Conservation (phyloP, 345 rosid species). For the Lenwebbia sp. region DNA sequence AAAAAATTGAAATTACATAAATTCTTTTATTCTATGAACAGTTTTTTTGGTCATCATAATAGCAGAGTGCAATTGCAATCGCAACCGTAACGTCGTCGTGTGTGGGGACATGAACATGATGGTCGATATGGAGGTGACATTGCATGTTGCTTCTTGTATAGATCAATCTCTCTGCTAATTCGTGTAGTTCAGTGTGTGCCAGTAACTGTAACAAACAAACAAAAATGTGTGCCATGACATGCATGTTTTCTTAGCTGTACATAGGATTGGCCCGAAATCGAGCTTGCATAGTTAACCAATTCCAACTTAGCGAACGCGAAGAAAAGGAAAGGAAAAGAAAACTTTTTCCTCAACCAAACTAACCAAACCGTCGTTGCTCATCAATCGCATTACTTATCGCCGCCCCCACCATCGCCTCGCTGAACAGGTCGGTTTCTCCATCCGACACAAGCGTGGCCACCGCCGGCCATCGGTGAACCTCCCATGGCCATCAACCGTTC, state of each 20-base stretch:
- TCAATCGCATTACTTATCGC: neutral
- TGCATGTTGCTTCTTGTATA: neutral
- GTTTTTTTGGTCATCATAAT: neutral
- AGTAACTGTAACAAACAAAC: no score
- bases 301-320: neutral
- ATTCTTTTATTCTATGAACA: slow-evolving; percentile 7
- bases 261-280: neutral
- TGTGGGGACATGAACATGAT: neutral
- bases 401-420: neutral
- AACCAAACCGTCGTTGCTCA: neutral
- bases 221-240: no score
- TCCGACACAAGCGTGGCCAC: neutral
- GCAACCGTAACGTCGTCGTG: neutral
- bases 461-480: neutral
- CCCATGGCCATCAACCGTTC: neutral
- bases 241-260: neutral
- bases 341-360: neutral
- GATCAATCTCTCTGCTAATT: neutral
- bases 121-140: neutral
- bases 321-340: neutral
- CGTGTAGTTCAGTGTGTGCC: neutral
- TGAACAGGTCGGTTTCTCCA: neutral
- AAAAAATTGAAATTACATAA: neutral
- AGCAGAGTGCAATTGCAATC: neutral
- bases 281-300: neutral